phyloP scores from a whole-genome alignment of 2,329 filamentous ascomycete genomes.

The Colletotrichum sp. region DNA sequence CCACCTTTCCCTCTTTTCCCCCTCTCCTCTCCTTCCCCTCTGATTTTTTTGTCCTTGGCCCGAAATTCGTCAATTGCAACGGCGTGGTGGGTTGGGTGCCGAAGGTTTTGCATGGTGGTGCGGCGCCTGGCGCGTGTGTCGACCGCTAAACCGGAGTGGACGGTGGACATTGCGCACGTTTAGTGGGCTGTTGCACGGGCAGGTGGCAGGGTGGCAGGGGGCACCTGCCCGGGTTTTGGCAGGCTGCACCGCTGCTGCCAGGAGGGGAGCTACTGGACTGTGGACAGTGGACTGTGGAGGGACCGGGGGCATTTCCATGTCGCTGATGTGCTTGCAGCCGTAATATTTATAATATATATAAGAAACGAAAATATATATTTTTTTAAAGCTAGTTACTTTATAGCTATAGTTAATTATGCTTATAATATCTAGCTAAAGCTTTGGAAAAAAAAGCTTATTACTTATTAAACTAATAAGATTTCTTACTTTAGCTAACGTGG shows the following conservation, averaged over 20 bases:
- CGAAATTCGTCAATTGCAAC: background rate
- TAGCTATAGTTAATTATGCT: no score
- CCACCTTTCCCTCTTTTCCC: background rate
- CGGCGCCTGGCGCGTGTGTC: background rate
- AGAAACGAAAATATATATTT: no score
- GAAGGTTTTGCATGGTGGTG: background rate
- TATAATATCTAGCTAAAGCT: no score
- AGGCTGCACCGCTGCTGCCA: background rate
- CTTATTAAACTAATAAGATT: no score
- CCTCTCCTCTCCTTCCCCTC: background rate
- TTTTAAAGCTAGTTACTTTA: no score
- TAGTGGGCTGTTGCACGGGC: background rate
- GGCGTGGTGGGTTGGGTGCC: constrained; percentile 13
- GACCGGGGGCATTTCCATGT: background rate
- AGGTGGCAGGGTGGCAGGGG: background rate
- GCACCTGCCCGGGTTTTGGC: background rate
- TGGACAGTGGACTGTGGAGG: background rate
- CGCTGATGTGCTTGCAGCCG: background rate
- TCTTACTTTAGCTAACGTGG: no score
- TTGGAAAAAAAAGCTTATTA: no score
- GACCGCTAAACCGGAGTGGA: background rate
- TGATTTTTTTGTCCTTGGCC: background rate
- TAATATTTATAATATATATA: no score
- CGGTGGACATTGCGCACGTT: background rate
- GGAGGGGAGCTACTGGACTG: background rate